Evolutionary conservation across 345 rosid genomes (phyloP).

Genomic region (Sapria himalayana): DNA sequence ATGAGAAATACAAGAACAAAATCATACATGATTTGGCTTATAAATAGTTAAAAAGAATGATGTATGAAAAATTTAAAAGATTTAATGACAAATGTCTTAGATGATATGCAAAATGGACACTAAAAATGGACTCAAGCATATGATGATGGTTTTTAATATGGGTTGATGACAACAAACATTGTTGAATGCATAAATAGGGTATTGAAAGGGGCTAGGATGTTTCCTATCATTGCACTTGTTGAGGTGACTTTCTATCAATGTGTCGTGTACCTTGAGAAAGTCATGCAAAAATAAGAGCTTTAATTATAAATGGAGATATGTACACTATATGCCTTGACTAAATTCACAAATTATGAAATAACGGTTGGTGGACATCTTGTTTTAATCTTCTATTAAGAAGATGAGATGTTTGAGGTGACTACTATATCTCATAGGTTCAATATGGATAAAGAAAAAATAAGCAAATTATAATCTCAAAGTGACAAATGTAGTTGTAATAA

Average conservation of each 20-base stretch:
- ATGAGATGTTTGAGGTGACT: neutral
- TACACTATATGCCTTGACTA: neutral
- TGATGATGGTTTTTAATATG: constrained; percentile 5
- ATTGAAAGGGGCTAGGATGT: constrained; percentile 17
- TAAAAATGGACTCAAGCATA: constrained; percentile 6
- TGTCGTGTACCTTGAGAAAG: neutral
- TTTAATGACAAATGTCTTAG: constrained; percentile 1
- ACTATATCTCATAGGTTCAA: neutral
- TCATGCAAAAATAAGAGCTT: neutral
- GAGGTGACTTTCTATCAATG: neutral
- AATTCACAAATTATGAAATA: neutral
- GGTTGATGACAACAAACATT: constrained; percentile 6
- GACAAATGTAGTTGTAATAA: neutral
- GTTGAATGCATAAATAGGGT: constrained; percentile 10
- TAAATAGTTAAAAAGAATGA: neutral
- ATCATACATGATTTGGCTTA: neutral
- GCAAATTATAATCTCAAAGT: neutral
- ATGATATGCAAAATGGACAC: constrained; percentile 4
- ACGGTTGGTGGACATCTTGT: neutral
- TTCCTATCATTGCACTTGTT: constrained; percentile 2
- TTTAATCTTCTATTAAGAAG: neutral
- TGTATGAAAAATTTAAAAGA: neutral
- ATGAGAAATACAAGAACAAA: neutral
- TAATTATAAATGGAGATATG: neutral
- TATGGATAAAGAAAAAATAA: neutral